Percentiles rank a stretch among this genome's conserved stretches.
Conservation (phyloP, 331 rosid genomes). For the Malus hybrid region DNA sequence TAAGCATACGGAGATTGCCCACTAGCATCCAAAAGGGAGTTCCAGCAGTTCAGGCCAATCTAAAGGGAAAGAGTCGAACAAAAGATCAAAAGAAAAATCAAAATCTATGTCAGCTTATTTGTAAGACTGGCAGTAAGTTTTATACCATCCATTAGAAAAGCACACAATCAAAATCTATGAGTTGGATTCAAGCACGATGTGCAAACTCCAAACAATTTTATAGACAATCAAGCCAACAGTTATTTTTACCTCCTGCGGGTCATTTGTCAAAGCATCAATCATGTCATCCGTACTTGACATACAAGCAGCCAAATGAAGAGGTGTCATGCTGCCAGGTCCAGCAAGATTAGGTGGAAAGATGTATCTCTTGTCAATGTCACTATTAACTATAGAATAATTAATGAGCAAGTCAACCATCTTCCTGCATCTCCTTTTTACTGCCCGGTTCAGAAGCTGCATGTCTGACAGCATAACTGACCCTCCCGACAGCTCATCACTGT, state of each 20-base stretch:
- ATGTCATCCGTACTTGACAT: conserved; percentile 53
- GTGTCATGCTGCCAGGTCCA: conserved; percentile 79
- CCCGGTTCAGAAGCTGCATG: conserved; percentile 64
- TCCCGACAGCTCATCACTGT: conserved; percentile 40
- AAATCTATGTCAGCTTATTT: background rate
- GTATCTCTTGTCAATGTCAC: conserved; percentile 32
- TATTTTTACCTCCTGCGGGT: conserved; percentile 66
- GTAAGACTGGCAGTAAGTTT: background rate
- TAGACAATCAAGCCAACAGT: background rate
- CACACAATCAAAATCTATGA: background rate
- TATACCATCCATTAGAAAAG: background rate
- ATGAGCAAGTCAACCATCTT: conserved; percentile 72
- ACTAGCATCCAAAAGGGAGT: conserved; percentile 51
- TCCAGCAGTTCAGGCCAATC: conserved; percentile 82
- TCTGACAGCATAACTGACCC: conserved; percentile 62
- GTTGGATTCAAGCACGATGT: background rate
- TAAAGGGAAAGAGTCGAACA: conserved; percentile 11
- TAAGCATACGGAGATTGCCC: conserved; percentile 68
- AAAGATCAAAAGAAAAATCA: background rate
- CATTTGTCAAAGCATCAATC: conserved; percentile 69
- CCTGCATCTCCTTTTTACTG: conserved; percentile 61
- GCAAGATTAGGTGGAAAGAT: conserved; percentile 66
- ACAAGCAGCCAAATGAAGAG: conserved; percentile 87
- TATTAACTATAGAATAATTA: conserved; percentile 37
- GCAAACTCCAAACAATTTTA: background rate